phyloP scores from a whole-genome alignment of 106 monocot genomes.

The Narthecium ossifragum region DNA sequence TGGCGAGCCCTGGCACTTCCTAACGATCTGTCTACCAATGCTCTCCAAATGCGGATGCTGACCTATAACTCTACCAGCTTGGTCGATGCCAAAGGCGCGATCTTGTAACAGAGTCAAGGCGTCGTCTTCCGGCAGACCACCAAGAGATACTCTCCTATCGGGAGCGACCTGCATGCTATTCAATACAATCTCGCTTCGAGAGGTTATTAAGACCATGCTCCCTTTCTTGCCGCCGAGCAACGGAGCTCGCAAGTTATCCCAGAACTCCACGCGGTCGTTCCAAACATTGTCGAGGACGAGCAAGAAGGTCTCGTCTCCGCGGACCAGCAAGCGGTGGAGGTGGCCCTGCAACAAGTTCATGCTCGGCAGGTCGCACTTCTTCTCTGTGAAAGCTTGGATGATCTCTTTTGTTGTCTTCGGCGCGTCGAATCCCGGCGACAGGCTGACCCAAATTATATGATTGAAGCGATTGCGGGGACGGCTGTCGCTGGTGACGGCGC shows the following conservation, averaged over 20 bases:
- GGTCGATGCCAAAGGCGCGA: conserved; percentile 22
- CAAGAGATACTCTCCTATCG: neutral
- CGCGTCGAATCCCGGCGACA: conserved; percentile 1
- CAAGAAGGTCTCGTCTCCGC: conserved; percentile 10
- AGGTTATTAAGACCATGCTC: conserved; percentile 30
- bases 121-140: conserved; percentile 13
- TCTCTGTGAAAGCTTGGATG: neutral
- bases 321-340: neutral
- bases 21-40: conserved; percentile 33
- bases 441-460: conserved; percentile 7
- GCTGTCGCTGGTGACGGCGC: neutral
- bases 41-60: conserved; percentile 6
- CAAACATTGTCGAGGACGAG: conserved; percentile 46
- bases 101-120: conserved; percentile 25
- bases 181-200: conserved; percentile 15
- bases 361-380: neutral
- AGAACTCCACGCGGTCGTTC: conserved; percentile 19
- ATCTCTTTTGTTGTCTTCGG: neutral
- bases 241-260: conserved; percentile 15
- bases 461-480: conserved; percentile 4
- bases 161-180: conserved; percentile 14
- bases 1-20: conserved; percentile 28
- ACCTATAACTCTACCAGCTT: neutral
- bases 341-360: conserved; percentile 2
- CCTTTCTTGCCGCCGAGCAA: conserved; percentile 8